These are phyloP conservation scores for Fusarium sp. DNA, from an alignment of 2,329 filamentous ascomycete genomes.

Conservation along the genomic window DNA sequence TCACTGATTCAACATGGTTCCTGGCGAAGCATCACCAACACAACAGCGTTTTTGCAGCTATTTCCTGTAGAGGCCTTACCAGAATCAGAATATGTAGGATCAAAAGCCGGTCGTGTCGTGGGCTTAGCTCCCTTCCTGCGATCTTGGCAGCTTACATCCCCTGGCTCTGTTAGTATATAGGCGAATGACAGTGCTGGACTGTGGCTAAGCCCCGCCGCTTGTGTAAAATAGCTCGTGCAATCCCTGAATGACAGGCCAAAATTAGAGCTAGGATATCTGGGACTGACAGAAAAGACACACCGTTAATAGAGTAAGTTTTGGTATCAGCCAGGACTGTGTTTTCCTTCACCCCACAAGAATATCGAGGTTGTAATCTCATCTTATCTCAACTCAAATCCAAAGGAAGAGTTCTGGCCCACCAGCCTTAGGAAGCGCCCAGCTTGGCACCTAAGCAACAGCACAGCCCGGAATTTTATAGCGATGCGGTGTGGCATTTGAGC, in stretches of 20 bases:
- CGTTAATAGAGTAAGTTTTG: too few relatives aligned
- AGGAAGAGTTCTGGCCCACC: background rate
- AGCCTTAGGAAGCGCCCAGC: background rate
- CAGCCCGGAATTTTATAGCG: background rate
- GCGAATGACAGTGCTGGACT: background rate
- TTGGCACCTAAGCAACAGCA: background rate
- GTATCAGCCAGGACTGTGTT: too few relatives aligned
- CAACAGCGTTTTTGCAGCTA: background rate
- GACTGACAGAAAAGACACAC: too few relatives aligned
- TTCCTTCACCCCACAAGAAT: too few relatives aligned
- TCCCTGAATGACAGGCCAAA: too few relatives aligned
- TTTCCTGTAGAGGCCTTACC: fast-evolving
- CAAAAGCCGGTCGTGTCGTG: background rate
- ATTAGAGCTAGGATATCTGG: background rate
- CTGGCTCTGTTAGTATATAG: too few relatives aligned
- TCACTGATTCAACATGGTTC: background rate
- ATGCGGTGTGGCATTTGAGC: background rate
- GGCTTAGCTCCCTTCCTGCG: background rate
- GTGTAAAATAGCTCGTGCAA: fast-evolving
- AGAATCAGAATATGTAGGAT: background rate
- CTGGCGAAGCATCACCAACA: background rate
- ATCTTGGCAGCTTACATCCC: background rate
- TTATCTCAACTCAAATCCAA: background rate
- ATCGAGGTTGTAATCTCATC: background rate
- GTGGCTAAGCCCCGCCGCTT: background rate